These are phyloP conservation scores for Solanum pinnatisectum DNA, from an alignment of 257 asterid genomes.

Conservation along the genomic window DNA sequence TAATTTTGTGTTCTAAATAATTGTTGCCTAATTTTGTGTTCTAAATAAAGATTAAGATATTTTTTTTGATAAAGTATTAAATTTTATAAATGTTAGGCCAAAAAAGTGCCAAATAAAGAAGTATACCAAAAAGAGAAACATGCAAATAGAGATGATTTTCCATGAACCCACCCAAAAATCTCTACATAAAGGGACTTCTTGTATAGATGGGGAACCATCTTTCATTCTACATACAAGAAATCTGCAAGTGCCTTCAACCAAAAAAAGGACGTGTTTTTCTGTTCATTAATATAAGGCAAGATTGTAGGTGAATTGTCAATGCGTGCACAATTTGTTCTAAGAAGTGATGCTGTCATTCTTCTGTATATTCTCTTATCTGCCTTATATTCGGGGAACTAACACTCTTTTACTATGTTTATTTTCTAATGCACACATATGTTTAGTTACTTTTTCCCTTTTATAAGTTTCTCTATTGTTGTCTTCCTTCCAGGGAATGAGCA, in stretches of 20 bases:
- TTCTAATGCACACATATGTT: background rate
- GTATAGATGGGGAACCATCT: background rate
- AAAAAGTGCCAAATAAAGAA: background rate
- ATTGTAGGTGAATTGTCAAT: background rate
- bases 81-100: background rate
- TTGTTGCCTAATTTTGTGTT: no score
- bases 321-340: background rate
- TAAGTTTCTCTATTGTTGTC: background rate
- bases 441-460: background rate
- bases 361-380: background rate
- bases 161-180: background rate
- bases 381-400: background rate
- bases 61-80: background rate
- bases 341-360: background rate
- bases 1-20: background rate
- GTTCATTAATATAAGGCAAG: background rate
- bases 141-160: background rate
- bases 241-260: background rate
- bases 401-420: background rate
- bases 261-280: background rate
- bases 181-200: background rate
- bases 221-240: background rate
- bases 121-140: background rate
- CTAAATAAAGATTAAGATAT: background rate
- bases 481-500: conserved; percentile 54